Conservation (phyloP, 495 filamentous ascomycete species). For the Penicillium psychrofluorescens region DNA sequence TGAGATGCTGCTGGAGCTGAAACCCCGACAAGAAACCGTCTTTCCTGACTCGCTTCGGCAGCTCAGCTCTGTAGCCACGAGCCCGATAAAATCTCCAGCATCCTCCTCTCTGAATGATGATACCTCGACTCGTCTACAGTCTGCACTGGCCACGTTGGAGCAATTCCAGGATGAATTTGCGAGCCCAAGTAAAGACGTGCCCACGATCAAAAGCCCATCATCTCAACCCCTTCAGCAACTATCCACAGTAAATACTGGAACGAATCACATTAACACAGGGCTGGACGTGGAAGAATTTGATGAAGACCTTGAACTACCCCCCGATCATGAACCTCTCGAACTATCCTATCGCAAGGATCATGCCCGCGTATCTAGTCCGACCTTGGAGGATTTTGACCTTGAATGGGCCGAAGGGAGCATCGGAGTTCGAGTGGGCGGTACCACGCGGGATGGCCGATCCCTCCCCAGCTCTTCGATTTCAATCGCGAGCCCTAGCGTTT, state of each 20-base stretch:
- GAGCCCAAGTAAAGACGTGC: slow-evolving; percentile 54
- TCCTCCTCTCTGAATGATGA: slow-evolving; percentile 27
- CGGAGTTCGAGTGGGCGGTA: slow-evolving; percentile 81
- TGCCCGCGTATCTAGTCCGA: slow-evolving; percentile 48
- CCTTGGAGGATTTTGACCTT: slow-evolving; percentile 67
- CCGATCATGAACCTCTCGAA: slow-evolving; percentile 47
- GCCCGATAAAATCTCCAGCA: slow-evolving; percentile 28
- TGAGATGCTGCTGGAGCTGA: slow-evolving; percentile 55
- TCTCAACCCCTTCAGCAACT: slow-evolving; percentile 45
- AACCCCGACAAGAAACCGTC: slow-evolving; percentile 45
- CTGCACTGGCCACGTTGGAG: slow-evolving; percentile 37
- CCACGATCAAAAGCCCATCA: slow-evolving; percentile 64
- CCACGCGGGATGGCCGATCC: slow-evolving; percentile 66
- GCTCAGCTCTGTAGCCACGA: slow-evolving; percentile 43
- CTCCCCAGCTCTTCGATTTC: slow-evolving; percentile 80
- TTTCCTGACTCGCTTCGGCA: slow-evolving; percentile 66
- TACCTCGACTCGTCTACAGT: slow-evolving; percentile 14
- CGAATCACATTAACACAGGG: slow-evolving; percentile 18
- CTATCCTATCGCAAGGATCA: slow-evolving; percentile 53
- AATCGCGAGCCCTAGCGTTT: slow-evolving; percentile 81
- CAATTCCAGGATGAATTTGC: slow-evolving; percentile 56
- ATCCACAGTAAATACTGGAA: slow-evolving; percentile 7
- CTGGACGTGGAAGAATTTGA: slow-evolving; percentile 62
- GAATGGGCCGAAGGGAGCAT: slow-evolving; percentile 91
- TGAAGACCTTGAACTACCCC: slow-evolving; percentile 67